These are phyloP conservation scores for Lenzites betulinus DNA, from an alignment of 768 basidiomycete genomes.

Conservation along the genomic window DNA sequence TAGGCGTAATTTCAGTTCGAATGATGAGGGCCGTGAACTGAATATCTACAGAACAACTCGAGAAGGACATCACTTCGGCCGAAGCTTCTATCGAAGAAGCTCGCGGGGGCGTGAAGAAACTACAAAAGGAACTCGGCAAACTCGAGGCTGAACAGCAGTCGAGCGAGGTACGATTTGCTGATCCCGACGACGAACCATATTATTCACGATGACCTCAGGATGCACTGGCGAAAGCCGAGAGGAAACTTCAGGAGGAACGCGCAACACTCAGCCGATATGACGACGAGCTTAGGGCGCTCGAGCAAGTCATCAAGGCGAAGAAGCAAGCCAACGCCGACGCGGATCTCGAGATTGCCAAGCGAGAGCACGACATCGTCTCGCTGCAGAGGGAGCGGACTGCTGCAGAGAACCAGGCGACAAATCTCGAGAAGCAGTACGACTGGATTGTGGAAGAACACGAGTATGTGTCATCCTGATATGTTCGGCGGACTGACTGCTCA, in stretches of 20 bases:
- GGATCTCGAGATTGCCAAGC: slow-evolving; percentile 62
- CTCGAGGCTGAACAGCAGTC: slow-evolving; percentile 50
- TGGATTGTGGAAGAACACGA: slow-evolving; percentile 91
- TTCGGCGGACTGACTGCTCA: neutral
- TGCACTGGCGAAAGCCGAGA: slow-evolving; percentile 64
- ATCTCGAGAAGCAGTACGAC: slow-evolving; percentile 77
- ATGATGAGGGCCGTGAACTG: neutral
- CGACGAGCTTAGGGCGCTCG: slow-evolving; percentile 82
- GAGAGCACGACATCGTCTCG: slow-evolving; percentile 68
- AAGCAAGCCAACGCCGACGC: slow-evolving; percentile 68
- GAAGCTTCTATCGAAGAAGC: slow-evolving; percentile 46
- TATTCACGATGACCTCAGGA: slow-evolving; percentile 39
- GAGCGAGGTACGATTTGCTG: slow-evolving; percentile 41
- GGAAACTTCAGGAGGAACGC: slow-evolving; percentile 78
- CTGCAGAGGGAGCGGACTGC: slow-evolving; percentile 65
- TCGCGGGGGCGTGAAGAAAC: slow-evolving; percentile 48
- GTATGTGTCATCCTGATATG: slow-evolving; percentile 49
- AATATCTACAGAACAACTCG: slow-evolving; percentile 67
- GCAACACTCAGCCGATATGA: slow-evolving; percentile 89
- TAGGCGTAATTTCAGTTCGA: slow-evolving; percentile 36
- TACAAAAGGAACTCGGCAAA: slow-evolving; percentile 64
- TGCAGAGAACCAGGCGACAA: slow-evolving; percentile 51
- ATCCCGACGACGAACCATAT: neutral
- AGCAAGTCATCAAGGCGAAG: slow-evolving; percentile 79
- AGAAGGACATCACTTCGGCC: slow-evolving; percentile 66